A percentile compares a stretch with the other conserved stretches of the same genome.
Conservation (phyloP, 345 rosid species). For the Camelina sativa region DNA sequence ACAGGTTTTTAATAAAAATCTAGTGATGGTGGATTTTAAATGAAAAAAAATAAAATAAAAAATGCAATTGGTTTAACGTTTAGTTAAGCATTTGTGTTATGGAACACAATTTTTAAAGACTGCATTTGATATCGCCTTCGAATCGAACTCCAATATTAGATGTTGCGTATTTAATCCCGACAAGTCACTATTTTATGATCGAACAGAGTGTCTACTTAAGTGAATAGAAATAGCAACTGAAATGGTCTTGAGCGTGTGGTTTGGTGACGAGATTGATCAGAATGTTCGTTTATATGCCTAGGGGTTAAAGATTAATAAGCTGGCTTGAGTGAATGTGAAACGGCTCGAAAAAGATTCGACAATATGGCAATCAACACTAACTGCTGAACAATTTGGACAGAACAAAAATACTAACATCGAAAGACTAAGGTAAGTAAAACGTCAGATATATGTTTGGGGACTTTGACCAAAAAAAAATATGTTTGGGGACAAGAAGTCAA, state of each 20-base stretch:
- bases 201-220: background rate
- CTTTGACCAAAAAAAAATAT: too few species aligned
- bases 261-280: background rate
- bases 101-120: too few species aligned
- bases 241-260: background rate
- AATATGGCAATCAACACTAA: slow-evolving; percentile 5
- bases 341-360: background rate
- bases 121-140: background rate
- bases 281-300: background rate
- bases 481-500: slow-evolving; percentile 38
- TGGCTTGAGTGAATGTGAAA: background rate
- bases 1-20: background rate
- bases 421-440: slow-evolving; percentile 26
- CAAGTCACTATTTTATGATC: background rate
- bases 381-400: background rate
- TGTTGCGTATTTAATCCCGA: background rate
- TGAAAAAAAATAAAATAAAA: background rate
- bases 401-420: slow-evolving; percentile 29
- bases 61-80: background rate
- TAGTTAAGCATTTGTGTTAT: background rate
- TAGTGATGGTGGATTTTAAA: background rate
- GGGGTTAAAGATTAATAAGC: background rate
- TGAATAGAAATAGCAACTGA: background rate
- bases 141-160: background rate
- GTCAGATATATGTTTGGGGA: slow-evolving; percentile 36